phyloP scores from a whole-genome alignment of 345 rosid species.

The Gossypium thurberi region DNA sequence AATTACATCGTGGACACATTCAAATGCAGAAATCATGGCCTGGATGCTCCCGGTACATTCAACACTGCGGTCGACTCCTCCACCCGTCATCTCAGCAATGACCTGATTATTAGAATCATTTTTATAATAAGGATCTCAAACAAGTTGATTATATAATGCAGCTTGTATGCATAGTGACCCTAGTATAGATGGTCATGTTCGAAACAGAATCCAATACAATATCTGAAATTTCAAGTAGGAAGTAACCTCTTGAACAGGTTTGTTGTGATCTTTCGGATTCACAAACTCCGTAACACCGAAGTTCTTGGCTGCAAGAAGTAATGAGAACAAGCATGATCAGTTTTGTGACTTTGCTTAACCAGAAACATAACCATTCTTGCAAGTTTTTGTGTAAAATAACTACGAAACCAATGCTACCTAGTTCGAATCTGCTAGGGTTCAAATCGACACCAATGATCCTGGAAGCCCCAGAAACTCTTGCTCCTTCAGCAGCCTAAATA shows the following conservation, averaged over 20 bases:
- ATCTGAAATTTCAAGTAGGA: neutral
- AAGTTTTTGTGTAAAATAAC: neutral
- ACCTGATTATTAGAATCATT: slow-evolving; percentile 26
- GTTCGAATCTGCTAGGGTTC: slow-evolving; percentile 44
- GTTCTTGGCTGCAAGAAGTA: slow-evolving; percentile 44
- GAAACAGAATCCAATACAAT: neutral
- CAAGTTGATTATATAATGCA: neutral
- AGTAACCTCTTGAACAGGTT: slow-evolving; percentile 59
- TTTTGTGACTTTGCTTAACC: neutral
- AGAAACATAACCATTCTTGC: neutral
- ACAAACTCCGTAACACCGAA: slow-evolving; percentile 67
- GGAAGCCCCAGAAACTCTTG: slow-evolving; percentile 55
- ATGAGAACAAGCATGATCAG: neutral
- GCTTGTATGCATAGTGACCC: neutral
- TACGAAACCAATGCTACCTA: slow-evolving; percentile 23
- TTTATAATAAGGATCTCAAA: neutral
- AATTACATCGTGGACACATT: slow-evolving; percentile 76
- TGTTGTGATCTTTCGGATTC: slow-evolving; percentile 59
- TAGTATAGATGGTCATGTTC: neutral
- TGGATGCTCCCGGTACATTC: slow-evolving; percentile 68
- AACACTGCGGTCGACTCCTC: slow-evolving; percentile 73
- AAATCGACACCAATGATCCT: slow-evolving; percentile 77
- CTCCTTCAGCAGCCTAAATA: slow-evolving; percentile 72
- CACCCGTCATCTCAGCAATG: slow-evolving; percentile 65
- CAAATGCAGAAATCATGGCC: slow-evolving; percentile 82